phyloP scores from a whole-genome alignment of 345 rosid genomes.

The Boechera divaricarpa region DNA sequence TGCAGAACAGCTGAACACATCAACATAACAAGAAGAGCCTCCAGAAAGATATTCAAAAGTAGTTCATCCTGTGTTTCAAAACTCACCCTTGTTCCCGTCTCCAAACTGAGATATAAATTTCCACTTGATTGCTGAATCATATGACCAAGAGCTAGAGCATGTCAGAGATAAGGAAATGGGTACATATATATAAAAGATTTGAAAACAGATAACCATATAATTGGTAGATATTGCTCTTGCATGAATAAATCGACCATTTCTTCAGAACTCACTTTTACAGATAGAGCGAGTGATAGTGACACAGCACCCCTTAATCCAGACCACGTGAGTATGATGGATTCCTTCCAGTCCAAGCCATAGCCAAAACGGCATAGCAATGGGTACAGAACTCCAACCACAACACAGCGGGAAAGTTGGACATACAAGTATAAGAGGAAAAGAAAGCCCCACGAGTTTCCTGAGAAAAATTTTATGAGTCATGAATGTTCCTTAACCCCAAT shows the following conservation, averaged over 20 bases:
- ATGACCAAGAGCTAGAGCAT: slow-evolving; percentile 4
- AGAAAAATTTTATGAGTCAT: slow-evolving; percentile 28
- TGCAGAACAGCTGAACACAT: slow-evolving; percentile 45
- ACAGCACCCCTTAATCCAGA: slow-evolving; percentile 96
- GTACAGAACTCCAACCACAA: slow-evolving; percentile 70
- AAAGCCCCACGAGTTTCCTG: slow-evolving; percentile 87
- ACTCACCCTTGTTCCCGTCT: slow-evolving; percentile 83
- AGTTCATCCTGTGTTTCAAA: slow-evolving; percentile 20
- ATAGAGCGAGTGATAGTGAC: slow-evolving; percentile 84
- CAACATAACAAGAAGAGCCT: slow-evolving; percentile 6
- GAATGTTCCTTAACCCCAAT: slow-evolving; percentile 2
- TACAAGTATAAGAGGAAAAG: slow-evolving; percentile 74
- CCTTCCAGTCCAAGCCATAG: slow-evolving; percentile 94
- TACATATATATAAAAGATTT: background rate
- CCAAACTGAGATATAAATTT: slow-evolving; percentile 54
- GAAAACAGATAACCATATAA: slow-evolving; percentile 1
- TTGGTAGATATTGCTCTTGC: background rate
- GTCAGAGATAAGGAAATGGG: slow-evolving; percentile 18
- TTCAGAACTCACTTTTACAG: slow-evolving; percentile 76
- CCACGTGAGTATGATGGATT: slow-evolving; percentile 84
- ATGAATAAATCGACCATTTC: slow-evolving; percentile 26
- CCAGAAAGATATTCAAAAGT: background rate
- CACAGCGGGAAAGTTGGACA: slow-evolving; percentile 72
- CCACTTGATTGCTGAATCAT: slow-evolving; percentile 67
- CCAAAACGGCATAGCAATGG: slow-evolving; percentile 78